Conservation (phyloP, 1,284 basidiomycete species). For the Melampsora larici-populina region DNA sequence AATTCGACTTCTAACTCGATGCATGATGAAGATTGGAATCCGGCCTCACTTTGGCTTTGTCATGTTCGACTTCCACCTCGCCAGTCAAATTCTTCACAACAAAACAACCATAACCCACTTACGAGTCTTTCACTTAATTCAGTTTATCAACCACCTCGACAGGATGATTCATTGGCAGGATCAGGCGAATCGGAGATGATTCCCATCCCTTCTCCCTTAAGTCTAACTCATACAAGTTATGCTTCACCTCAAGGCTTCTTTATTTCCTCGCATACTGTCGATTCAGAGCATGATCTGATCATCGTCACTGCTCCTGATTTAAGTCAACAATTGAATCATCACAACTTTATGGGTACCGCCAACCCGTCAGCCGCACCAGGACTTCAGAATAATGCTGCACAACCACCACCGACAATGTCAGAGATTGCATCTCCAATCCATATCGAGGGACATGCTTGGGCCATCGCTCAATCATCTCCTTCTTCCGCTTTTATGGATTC, state of each 20-base stretch:
- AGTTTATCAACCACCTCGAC: constrained; percentile 23
- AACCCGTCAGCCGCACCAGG: constrained; percentile 53
- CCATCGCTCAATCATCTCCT: constrained; percentile 59
- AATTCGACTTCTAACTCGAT: constrained; percentile 44
- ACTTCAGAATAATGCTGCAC: constrained; percentile 56
- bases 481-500: constrained; percentile 54
- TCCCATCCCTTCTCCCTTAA: constrained; percentile 56
- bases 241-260: constrained; percentile 55
- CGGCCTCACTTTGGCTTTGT: constrained; percentile 61
- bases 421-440: constrained; percentile 72
- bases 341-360: constrained; percentile 52
- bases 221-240: constrained; percentile 56
- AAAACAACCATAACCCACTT: constrained; percentile 36
- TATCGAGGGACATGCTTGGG: constrained; percentile 78
- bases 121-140: constrained; percentile 29
- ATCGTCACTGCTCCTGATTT: constrained; percentile 74
- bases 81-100: constrained; percentile 40
- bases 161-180: constrained; percentile 21
- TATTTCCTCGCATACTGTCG: constrained; percentile 58
- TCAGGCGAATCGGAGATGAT: constrained; percentile 56
- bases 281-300: constrained; percentile 69
- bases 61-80: constrained; percentile 74
- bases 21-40: constrained; percentile 21
- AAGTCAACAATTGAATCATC: constrained; percentile 55
- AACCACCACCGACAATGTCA: constrained; percentile 60